phyloP scores from a whole-genome alignment of 2,329 filamentous ascomycete species.

The Colletotrichum cordylinicola region DNA sequence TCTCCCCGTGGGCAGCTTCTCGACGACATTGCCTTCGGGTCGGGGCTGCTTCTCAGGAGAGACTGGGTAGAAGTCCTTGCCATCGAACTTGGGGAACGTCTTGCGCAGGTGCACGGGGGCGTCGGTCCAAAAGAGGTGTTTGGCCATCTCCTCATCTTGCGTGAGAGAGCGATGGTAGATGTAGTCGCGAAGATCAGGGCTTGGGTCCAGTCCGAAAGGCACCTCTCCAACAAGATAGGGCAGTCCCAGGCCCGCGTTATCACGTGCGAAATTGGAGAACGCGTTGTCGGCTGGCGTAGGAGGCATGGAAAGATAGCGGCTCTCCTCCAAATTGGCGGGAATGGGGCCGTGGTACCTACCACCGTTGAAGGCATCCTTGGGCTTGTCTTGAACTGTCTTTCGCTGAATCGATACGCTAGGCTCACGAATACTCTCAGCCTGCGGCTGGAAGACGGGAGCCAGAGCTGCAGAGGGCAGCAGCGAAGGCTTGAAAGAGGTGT shows the following conservation, averaged over 20 bases:
- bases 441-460: conserved; percentile 55
- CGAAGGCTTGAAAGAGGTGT: conserved; percentile 32
- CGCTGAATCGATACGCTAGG: not conserved
- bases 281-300: conserved; percentile 7
- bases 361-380: not conserved
- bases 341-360: not conserved
- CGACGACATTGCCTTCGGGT: not conserved
- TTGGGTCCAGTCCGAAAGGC: conserved; percentile 47
- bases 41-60: conserved; percentile 51
- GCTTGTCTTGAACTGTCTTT: not conserved
- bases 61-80: conserved; percentile 67
- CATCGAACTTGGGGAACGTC: conserved; percentile 68
- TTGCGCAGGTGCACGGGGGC: conserved; percentile 54
- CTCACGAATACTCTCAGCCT: conserved; percentile 20
- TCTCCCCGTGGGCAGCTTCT: not conserved
- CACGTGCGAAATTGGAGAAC: conserved; percentile 11
- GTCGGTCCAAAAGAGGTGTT: conserved; percentile 66
- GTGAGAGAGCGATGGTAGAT: conserved; percentile 63
- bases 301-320: conserved; percentile 4
- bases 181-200: conserved; percentile 53
- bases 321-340: conserved; percentile 3
- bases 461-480: conserved; percentile 52
- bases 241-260: conserved; percentile 21
- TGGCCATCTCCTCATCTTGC: conserved; percentile 62
- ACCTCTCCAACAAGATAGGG: conserved; percentile 64